These are phyloP conservation scores for Pluteus cervinus DNA, from an alignment of 768 basidiomycete genomes.

Conservation along the genomic window DNA sequence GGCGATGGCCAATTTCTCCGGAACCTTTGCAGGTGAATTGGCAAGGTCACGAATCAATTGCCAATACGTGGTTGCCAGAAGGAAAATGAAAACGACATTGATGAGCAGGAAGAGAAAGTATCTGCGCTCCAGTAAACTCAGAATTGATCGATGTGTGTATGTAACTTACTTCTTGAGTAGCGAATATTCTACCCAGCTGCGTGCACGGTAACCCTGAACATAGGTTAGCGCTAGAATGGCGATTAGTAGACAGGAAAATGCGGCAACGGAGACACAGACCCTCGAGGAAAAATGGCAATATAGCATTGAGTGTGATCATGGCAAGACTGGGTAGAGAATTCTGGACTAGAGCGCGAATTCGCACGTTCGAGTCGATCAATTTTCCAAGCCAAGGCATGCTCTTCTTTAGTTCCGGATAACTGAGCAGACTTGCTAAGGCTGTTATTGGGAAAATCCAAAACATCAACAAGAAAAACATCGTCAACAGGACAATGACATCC, in stretches of 20 bases:
- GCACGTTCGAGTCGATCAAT: constrained; percentile 78
- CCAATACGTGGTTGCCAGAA: constrained; percentile 88
- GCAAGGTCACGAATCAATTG: constrained; percentile 88
- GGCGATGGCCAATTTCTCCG: constrained; percentile 85
- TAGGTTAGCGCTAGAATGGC: constrained; percentile 59
- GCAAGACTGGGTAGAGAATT: constrained; percentile 91
- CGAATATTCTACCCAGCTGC: constrained; percentile 92
- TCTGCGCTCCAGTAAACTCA: constrained; percentile 35
- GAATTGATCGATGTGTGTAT: neutral
- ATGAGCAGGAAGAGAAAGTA: constrained; percentile 90
- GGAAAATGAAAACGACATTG: constrained; percentile 93
- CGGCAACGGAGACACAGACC: constrained; percentile 34
- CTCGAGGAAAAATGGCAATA: constrained; percentile 85
- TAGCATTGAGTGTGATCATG: constrained; percentile 84
- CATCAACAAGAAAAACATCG: constrained; percentile 72
- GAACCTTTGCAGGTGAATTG: constrained; percentile 89
- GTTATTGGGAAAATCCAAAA: constrained; percentile 93
- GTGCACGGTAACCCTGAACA: constrained; percentile 82
- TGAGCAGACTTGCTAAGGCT: constrained; percentile 78
- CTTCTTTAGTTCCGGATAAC: constrained; percentile 91
- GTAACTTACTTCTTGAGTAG: constrained; percentile 76
- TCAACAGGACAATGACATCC: constrained; percentile 60
- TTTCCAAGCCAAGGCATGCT: constrained; percentile 80
- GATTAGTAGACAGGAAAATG: constrained; percentile 1
- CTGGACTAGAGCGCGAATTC: constrained; percentile 83